These are phyloP conservation scores for Fusarium dlaminii DNA, from an alignment of 2,329 filamentous ascomycete species.

Conservation along the genomic window DNA sequence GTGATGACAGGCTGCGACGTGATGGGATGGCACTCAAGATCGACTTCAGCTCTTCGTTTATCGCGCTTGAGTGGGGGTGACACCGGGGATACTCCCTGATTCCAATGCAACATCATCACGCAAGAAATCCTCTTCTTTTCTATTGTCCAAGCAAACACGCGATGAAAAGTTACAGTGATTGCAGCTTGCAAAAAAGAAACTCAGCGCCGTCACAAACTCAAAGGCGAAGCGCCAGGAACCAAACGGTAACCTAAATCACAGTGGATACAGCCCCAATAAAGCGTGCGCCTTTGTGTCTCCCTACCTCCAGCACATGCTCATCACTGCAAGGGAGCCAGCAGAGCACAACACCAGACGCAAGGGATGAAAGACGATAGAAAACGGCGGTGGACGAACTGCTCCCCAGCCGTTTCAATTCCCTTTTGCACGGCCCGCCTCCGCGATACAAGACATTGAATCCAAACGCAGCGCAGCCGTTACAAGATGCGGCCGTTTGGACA, in stretches of 20 bases:
- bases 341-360: constrained; percentile 2
- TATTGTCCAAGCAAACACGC: background rate
- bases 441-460: background rate
- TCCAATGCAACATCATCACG: background rate
- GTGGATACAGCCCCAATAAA: background rate
- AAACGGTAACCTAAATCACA: constrained; percentile 9
- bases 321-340: constrained; percentile 2
- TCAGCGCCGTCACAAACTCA: background rate
- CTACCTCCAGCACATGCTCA: background rate
- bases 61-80: constrained; percentile 11
- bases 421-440: background rate
- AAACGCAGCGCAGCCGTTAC: background rate
- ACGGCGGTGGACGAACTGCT: background rate
- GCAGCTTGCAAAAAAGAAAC: background rate
- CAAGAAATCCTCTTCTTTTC: background rate
- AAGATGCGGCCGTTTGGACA: background rate
- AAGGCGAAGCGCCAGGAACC: constrained; percentile 1
- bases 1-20: background rate
- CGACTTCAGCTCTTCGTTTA: constrained; percentile 24
- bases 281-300: background rate
- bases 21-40: background rate
- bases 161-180: background rate
- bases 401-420: background rate
- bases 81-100: constrained; percentile 2
- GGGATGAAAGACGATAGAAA: background rate